Base-by-base conservation (phyloP, 2,329 filamentous ascomycete species). In the Fusarium oligoseptatum region DNA sequence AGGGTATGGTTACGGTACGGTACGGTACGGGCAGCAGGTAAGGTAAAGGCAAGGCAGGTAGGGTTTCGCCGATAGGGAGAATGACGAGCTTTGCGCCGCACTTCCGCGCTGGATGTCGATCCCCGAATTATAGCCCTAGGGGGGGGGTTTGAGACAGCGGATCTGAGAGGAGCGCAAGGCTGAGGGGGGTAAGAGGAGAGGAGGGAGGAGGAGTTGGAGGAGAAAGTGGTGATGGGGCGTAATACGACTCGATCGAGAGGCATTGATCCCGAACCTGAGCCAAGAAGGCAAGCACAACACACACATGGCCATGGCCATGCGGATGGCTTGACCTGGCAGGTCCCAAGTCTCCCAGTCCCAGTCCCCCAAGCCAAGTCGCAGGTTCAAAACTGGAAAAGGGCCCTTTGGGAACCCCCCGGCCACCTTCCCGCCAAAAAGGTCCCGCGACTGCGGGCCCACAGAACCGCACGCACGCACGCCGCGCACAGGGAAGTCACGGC, bases 401-500 rank as follows among this genome's bases (percentile, higher is more conserved):
- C 24, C 17, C 48, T n/a, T 52, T 29, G 48, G 48, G 27, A 52
- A 32, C 27, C 75, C 77, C 32, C 73, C 60, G 69, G 71, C 67
- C 71, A 70, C 70, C 71, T 77, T 77, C 69, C 76, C 75, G 72
- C 68, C 77, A 78, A 78, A 78, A 78, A 79, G 77, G 75, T 78
- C 77, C 77, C 76, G 77, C 74, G 76, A 73, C 68, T 68, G 62
- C 70, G 76, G 73, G 70, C 56, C 76, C 71, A 77, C 60, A 75
- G 70, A 70, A 74, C 76, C 48, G 48, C 43, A 48, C 43, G 43
- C 43, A 24, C 70, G 70, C 76, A 72, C 70, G 41, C 41, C 41
- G 41, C 41, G 70, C 74, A 70, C 74, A 67, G 69, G 72, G 74
- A 76, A 77, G 72, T 67, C 66, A 60, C 62, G 65, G 68, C 64